These are phyloP conservation scores for Endoconidiophora laricicola DNA, from an alignment of 2,329 filamentous ascomycete genomes.

Conservation along the genomic window DNA sequence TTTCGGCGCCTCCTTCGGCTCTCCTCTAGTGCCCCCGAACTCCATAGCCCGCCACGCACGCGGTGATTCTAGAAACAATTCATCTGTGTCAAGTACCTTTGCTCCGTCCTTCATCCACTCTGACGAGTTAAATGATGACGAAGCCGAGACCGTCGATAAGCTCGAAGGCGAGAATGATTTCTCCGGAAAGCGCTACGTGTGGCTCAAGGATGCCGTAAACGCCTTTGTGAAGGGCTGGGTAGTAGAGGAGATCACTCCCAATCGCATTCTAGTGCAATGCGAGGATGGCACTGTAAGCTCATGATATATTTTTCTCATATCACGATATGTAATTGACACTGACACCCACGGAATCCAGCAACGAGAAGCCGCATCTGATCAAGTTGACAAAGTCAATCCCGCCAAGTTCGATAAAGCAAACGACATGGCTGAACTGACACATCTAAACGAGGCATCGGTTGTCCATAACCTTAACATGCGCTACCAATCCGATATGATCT, in stretches of 20 bases:
- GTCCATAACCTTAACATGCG: constrained; percentile 92
- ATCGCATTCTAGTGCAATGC: constrained; percentile 69
- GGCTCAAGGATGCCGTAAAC: constrained; percentile 72
- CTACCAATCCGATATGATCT: constrained; percentile 92
- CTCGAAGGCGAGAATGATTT: constrained; percentile 98
- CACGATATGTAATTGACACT: neutral
- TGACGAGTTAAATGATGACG: constrained; percentile 48
- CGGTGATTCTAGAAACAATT: constrained; percentile 47
- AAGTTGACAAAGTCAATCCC: constrained; percentile 96
- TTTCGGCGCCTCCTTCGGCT: constrained; percentile 27
- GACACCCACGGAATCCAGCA: constrained; percentile 36
- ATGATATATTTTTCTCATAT: neutral
- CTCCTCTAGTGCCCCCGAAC: constrained; percentile 24
- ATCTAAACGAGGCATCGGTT: constrained; percentile 93
- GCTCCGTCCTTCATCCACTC: constrained; percentile 90
- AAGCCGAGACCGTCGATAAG: constrained; percentile 41
- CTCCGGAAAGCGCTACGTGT: constrained; percentile 95
- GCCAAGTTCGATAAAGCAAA: constrained; percentile 99
- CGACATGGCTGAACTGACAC: constrained; percentile 97
- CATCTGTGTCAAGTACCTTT: constrained; percentile 62
- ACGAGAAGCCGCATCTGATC: constrained; percentile 70
- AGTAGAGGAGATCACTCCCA: constrained; percentile 57
- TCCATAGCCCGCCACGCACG: constrained; percentile 26
- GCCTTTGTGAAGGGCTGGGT: constrained; percentile 92
- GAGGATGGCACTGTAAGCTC: constrained; percentile 73